Conservation (phyloP, 352 stramenopile genomes). For the Peronospora tabacina region DNA sequence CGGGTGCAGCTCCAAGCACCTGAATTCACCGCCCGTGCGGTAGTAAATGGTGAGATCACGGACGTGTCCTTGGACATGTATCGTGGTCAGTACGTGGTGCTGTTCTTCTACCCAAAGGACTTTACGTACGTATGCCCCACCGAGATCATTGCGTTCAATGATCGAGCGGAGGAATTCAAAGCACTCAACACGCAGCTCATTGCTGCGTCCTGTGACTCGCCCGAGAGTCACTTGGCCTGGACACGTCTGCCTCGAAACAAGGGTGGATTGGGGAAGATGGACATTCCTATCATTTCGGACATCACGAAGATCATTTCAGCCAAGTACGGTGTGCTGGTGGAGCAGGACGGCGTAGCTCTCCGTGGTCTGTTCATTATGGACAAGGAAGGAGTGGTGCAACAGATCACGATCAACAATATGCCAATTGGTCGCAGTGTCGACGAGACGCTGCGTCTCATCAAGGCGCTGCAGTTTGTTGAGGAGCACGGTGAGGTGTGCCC, state of each 20-base stretch:
- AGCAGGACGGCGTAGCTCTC: conserved; percentile 78
- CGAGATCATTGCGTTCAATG: conserved; percentile 88
- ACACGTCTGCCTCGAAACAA: conserved; percentile 83
- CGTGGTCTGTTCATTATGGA: conserved; percentile 92
- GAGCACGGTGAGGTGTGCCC: conserved; percentile 91
- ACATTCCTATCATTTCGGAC: conserved; percentile 90
- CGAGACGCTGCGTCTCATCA: conserved; percentile 88
- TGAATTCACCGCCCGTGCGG: conserved; percentile 61
- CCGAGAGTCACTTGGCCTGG: conserved; percentile 88
- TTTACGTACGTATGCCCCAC: conserved; percentile 89
- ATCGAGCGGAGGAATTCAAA: conserved; percentile 77
- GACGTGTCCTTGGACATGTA: conserved; percentile 77
- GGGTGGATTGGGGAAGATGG: conserved; percentile 88
- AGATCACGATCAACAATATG: conserved; percentile 90
- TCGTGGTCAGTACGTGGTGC: conserved; percentile 83
- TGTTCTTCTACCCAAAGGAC: conserved; percentile 91
- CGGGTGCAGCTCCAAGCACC: conserved; percentile 61
- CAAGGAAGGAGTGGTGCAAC: conserved; percentile 75
- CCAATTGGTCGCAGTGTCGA: conserved; percentile 89
- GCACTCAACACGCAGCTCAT: conserved; percentile 85
- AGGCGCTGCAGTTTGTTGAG: conserved; percentile 90
- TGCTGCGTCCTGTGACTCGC: conserved; percentile 85
- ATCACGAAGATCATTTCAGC: conserved; percentile 88
- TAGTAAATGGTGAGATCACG: conserved; percentile 80
- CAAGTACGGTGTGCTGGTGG: conserved; percentile 88